Percentiles rank a stretch among this genome's conserved stretches.
These are phyloP conservation scores for Saraca asoca DNA, from an alignment of 331 rosid genomes.

Conservation along the genomic window DNA sequence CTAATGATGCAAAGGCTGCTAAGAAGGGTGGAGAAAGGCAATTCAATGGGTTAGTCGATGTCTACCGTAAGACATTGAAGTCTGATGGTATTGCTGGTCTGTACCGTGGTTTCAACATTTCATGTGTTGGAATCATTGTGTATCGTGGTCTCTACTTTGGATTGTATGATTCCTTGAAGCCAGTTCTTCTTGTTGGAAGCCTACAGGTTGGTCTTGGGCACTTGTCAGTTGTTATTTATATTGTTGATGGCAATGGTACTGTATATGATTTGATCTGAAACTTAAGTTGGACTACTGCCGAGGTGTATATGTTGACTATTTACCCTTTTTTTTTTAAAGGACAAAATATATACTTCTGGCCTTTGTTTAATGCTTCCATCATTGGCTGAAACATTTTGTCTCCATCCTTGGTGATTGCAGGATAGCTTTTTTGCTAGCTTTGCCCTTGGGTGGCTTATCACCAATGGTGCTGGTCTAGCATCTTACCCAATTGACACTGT, in stretches of 20 bases:
- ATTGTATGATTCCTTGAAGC: conserved; percentile 84
- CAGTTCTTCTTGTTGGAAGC: conserved; percentile 68
- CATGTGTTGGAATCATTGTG: conserved; percentile 88
- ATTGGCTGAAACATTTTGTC: background rate
- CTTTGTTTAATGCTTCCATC: background rate
- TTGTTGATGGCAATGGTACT: no score
- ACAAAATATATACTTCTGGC: background rate
- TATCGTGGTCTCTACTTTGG: conserved; percentile 94
- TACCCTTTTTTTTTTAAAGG: no score
- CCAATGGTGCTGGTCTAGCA: conserved; percentile 94
- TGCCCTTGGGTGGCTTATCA: conserved; percentile 94
- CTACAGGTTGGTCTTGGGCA: conserved; percentile 49
- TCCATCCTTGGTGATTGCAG: conserved; percentile 31
- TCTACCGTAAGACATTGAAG: conserved; percentile 77
- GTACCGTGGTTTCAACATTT: conserved; percentile 86
- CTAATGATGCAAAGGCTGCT: conserved; percentile 85
- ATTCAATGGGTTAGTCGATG: conserved; percentile 84
- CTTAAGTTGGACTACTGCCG: no score
- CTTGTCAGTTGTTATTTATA: no score
- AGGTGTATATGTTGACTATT: no score
- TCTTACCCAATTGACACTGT: conserved; percentile 95
- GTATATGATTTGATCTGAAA: no score
- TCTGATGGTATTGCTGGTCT: conserved; percentile 86
- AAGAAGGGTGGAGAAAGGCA: conserved; percentile 94
- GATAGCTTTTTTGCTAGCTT: conserved; percentile 95